Conservation (phyloP, 2,329 filamentous ascomycete species). For the Penicillium capsulatum region DNA sequence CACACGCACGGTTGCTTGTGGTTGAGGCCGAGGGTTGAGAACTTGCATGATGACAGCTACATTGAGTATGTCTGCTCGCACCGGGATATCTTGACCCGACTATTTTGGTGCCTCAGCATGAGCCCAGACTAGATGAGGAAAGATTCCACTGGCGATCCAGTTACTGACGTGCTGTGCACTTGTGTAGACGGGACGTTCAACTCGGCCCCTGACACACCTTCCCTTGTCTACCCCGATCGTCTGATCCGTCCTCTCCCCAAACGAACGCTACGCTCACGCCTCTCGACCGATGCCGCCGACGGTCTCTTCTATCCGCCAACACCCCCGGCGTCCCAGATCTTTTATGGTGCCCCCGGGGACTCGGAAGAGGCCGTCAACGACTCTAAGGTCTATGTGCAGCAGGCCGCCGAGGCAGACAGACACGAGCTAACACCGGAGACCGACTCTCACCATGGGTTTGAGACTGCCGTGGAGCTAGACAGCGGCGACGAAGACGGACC, state of each 20-base stretch:
- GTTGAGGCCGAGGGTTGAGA: constrained; percentile 29
- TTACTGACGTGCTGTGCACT: constrained; percentile 37
- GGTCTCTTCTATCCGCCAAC: constrained; percentile 77
- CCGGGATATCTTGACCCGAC: constrained; percentile 13
- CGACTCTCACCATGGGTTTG: constrained; percentile 46
- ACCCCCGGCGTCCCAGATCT: constrained; percentile 67
- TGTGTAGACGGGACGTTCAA: constrained; percentile 48
- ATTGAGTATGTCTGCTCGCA: constrained; percentile 39
- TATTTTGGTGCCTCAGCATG: constrained; percentile 10
- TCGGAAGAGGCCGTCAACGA: constrained; percentile 50
- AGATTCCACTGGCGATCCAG: constrained; percentile 28
- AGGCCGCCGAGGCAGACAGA: constrained; percentile 40
- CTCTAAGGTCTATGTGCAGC: constrained; percentile 44
- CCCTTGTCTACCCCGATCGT: constrained; percentile 78
- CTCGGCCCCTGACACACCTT: constrained; percentile 64
- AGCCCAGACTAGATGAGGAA: constrained; percentile 9
- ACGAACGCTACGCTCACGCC: constrained; percentile 77
- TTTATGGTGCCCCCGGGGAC: constrained; percentile 65
- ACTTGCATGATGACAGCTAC: constrained; percentile 41
- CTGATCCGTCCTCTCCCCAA: constrained; percentile 90
- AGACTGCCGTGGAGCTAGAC: constrained; percentile 54
- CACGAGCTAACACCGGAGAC: constrained; percentile 38
- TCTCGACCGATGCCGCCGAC: constrained; percentile 79
- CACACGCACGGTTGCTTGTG: constrained; percentile 21
- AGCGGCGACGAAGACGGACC: constrained; percentile 59